Percentiles rank a stretch among this genome's conserved stretches.
phyloP scores from a whole-genome alignment of 768 basidiomycete genomes.

The Pisolithus marmoratus region DNA sequence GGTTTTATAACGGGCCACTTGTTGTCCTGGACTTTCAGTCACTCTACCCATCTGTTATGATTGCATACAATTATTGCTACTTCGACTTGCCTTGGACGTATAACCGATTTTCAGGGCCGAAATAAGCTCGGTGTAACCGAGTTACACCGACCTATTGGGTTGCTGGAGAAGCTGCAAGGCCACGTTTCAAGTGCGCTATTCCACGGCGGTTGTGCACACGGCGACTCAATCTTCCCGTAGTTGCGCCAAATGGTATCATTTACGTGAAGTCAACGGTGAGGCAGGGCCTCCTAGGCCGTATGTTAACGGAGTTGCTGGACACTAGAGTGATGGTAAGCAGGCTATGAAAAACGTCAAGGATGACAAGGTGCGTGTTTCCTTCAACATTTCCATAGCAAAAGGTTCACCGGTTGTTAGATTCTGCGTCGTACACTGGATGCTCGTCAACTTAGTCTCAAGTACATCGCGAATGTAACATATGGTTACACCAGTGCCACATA shows the following conservation, averaged over 20 bases:
- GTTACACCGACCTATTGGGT: constrained; percentile 58
- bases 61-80: constrained; percentile 96
- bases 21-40: constrained; percentile 95
- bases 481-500: constrained; percentile 94
- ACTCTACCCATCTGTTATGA: constrained; percentile 96
- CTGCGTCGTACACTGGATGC: constrained; percentile 78
- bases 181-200: constrained; percentile 63
- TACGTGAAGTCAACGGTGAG: constrained; percentile 85
- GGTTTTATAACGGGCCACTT: constrained; percentile 89
- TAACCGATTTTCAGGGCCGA: constrained; percentile 78
- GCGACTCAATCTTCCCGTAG: constrained; percentile 34
- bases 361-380: constrained; percentile 57
- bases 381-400: background rate
- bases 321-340: constrained; percentile 98
- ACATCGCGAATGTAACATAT: constrained; percentile 91
- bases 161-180: constrained; percentile 64
- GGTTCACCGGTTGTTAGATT: constrained; percentile 40
- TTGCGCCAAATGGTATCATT: constrained; percentile 93
- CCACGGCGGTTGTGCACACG: background rate
- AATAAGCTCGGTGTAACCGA: constrained; percentile 86
- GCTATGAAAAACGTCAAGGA: constrained; percentile 79
- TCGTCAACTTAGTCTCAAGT: constrained; percentile 89
- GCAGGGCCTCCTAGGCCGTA: constrained; percentile 79
- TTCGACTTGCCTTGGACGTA: constrained; percentile 93
- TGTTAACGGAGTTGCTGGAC: constrained; percentile 89